A percentile compares a stretch with the other conserved stretches of the same genome.
Conservation (phyloP, 768 basidiomycete genomes). For the Kwoniella mangroviensis region DNA sequence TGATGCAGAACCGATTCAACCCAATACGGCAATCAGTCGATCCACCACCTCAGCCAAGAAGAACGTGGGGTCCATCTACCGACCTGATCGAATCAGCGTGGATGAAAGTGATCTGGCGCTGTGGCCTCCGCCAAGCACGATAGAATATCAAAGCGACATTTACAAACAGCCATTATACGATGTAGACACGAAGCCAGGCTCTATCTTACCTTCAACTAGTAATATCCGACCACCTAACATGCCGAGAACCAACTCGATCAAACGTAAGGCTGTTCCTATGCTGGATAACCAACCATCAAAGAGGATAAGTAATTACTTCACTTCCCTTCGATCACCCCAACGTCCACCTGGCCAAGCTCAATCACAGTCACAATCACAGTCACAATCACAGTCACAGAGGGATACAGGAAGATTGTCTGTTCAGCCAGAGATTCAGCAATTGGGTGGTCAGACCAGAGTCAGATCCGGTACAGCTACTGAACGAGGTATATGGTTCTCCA, state of each 20-base stretch:
- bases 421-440: not conserved
- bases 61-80: constrained; percentile 35
- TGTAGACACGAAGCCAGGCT: not conserved
- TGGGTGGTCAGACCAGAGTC: not conserved
- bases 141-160: not conserved
- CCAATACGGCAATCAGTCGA: not conserved
- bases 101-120: constrained; percentile 17
- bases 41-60: constrained; percentile 4
- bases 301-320: constrained; percentile 1
- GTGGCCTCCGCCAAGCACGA: constrained; percentile 23
- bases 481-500: constrained; percentile 7
- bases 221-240: too few species aligned
- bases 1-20: not conserved
- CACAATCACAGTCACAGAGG: not conserved
- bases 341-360: not conserved
- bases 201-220: too few species aligned
- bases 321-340: not conserved
- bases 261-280: constrained; percentile 20
- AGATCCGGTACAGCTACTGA: constrained; percentile 12
- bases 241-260: constrained; percentile 13
- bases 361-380: not conserved
- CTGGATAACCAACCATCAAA: not conserved
- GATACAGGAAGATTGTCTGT: not conserved
- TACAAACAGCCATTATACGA: not conserved
- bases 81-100: constrained; percentile 21